Evolutionary conservation across 345 rosid species (phyloP), one percentile per base, ranked within the genome.

Genomic region (Sapria himalayana): DNA sequence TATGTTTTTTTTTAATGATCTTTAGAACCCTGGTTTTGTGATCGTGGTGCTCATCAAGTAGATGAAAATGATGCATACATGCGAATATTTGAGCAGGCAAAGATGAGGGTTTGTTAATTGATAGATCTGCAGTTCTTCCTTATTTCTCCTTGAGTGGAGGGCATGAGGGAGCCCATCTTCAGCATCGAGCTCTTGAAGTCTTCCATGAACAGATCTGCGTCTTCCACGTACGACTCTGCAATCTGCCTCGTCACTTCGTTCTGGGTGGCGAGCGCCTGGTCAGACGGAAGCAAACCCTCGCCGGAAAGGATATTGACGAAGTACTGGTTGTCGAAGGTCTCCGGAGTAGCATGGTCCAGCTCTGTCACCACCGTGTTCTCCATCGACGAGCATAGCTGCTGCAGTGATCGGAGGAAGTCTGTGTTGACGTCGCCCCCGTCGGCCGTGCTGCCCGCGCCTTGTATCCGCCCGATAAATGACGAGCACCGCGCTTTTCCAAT

Each of bases 241-340:
- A 70, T 62, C 12, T 25, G 48, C 2, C 76, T 67, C 0, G 94
- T 65, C 3, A 43, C 54, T 19, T 67, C 73, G 24, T 70, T 60
- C 4, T 67, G 56, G 5, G 61, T 60, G 2, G 66, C 67, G 0
- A 81, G 73, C 23, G 64, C 62, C 60, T 76, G 92, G 55, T 86
- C 94, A 0, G 92, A 78, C 3, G 71, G 73, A 39, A 81, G 89
- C 62, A 76, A 50, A 17, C 97, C 94, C 39, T 81, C 71, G 0
- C 85, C 85, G 0, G 89, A 73, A 41, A 76, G 52, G 37, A 81
- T 81, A 49, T 81, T 81, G 21, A 71, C 41, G 29, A 61, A 78
- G 63, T 85, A 85, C 45, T 78, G 96, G 48, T 73, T 86, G 54
- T 86, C 94, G 9, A 86, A 86, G 0, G 81, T 78, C 4, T 73